Evolutionary conservation across 352 stramenopile genomes (phyloP).

Genomic region (Globisporangium cystogenes): DNA sequence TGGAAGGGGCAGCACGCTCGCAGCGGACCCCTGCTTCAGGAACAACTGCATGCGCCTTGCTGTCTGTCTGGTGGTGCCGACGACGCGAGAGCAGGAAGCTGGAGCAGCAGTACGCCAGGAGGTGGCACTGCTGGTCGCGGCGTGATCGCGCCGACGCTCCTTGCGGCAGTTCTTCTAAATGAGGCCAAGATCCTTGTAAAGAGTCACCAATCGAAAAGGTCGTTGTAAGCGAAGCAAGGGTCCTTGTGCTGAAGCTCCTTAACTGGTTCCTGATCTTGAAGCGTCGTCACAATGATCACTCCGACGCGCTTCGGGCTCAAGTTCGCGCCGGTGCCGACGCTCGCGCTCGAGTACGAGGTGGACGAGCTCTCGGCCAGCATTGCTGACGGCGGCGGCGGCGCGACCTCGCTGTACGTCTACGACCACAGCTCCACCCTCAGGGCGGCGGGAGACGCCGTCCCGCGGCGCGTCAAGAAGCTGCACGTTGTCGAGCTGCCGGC

Average conservation of each 20-base stretch:
- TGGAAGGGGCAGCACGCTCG: conserved; percentile 11
- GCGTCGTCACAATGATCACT: too few relatives aligned
- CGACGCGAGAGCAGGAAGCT: too few relatives aligned
- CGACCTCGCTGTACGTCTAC: conserved; percentile 57
- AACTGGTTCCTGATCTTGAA: too few relatives aligned
- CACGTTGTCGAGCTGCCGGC: conserved; percentile 76
- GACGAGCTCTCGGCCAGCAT: conserved; percentile 29
- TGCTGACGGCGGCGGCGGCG: conserved; percentile 26
- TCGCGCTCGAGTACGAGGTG: conserved; percentile 81
- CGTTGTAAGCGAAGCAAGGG: too few relatives aligned
- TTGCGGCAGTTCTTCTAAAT: too few relatives aligned
- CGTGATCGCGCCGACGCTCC: too few relatives aligned
- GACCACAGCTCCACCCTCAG: conserved; percentile 4
- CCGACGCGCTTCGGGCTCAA: conserved; percentile 80
- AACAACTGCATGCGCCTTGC: not conserved
- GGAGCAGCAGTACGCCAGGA: too few relatives aligned
- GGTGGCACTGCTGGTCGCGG: too few relatives aligned
- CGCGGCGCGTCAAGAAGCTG: conserved; percentile 36
- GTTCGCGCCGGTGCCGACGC: conserved; percentile 70
- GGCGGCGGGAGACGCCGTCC: not conserved
- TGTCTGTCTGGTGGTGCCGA: too few relatives aligned
- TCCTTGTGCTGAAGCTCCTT: too few relatives aligned
- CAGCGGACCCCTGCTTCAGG: not conserved
- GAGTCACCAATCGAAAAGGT: too few relatives aligned
- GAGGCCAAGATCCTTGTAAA: too few relatives aligned